Conservation (phyloP, 2,329 filamentous ascomycete genomes). For the Sarocladiaceae sp. region DNA sequence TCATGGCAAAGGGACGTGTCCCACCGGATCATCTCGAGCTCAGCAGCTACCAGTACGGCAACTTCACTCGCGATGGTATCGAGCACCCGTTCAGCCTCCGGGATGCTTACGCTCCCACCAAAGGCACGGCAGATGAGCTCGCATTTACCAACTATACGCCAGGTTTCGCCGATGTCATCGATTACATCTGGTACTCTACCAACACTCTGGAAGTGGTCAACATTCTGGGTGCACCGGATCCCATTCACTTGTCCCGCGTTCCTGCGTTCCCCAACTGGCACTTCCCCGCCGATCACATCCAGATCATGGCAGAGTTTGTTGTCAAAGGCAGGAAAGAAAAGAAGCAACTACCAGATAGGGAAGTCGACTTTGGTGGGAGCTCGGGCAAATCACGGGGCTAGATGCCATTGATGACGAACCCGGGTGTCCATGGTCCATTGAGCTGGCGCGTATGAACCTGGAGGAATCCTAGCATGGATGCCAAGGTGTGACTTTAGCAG, state of each 20-base stretch:
- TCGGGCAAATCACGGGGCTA: slow-evolving; percentile 25
- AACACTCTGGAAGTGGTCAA: slow-evolving; percentile 82
- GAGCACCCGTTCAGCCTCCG: slow-evolving; percentile 91
- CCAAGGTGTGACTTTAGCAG: background rate
- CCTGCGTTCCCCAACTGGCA: slow-evolving; percentile 93
- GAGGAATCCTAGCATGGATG: background rate
- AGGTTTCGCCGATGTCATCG: slow-evolving; percentile 85
- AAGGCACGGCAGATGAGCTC: slow-evolving; percentile 77
- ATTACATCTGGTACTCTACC: slow-evolving; percentile 97
- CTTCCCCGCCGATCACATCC: slow-evolving; percentile 89
- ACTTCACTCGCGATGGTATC: slow-evolving; percentile 88
- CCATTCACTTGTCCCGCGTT: slow-evolving; percentile 77
- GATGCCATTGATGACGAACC: slow-evolving; percentile 6
- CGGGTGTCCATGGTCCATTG: background rate
- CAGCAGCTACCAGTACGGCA: slow-evolving; percentile 78
- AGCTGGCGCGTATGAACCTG: background rate
- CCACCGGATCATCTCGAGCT: slow-evolving; percentile 77
- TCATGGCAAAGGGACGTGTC: slow-evolving; percentile 77
- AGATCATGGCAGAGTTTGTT: slow-evolving; percentile 83
- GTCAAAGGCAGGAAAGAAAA: slow-evolving; percentile 85
- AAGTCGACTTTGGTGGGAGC: slow-evolving; percentile 55
- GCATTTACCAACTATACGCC: slow-evolving; percentile 97
- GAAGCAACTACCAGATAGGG: slow-evolving; percentile 60
- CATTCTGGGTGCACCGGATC: slow-evolving; percentile 81
- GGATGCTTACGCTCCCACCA: slow-evolving; percentile 80